Evolutionary conservation across 2,329 filamentous ascomycete species (phyloP), one percentile per base, ranked within the genome.

Genomic region (Penicillium hordei): DNA sequence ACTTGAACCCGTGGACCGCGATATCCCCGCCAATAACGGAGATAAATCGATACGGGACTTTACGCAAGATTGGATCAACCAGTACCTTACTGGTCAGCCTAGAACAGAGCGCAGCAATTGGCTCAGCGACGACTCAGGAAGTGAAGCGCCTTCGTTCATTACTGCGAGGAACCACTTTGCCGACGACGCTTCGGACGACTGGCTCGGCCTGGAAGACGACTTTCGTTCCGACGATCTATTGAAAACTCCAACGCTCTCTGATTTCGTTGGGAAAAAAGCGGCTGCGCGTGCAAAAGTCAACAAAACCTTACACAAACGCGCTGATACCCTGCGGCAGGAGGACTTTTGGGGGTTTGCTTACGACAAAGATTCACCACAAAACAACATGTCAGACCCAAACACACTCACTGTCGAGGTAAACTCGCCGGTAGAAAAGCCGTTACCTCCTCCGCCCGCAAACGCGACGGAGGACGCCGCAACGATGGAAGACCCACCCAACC

Each of bases 51-150:
- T 76, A 57, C 71, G 72, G 61, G 86, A 88, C 58, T 82, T 93
- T 53, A 91, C 89, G 0, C 89, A 93, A 73, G 89, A 92, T 78
- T 93, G 90, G 90, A 91, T 94, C 64, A 88, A 89, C 60, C 89
- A 90, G 60, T 91, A 93, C 70, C 87, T 90, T n/a, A 83, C 87
- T n/a, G 83, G 84, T 62, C 85, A 88, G 64, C 82, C 82, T 63
- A 83, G 86, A 65, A 84, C 83, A 33, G 90, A 94, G 71, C 85
- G 86, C 64, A 86, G 85, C 60, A 88, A 91, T 75, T 96, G 91
- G 91, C 82, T 92, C 65, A 95, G 90, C 72, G 91, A 95, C 82
- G 84, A 87, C 60, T 83, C 84, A 25, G 84, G 85, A 70, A 91
- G 88, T 72, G 89, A 91, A 80, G 84, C 84, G 79, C 89, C 87